Base-by-base conservation (phyloP, 2,329 filamentous ascomycete genomes). In the Periglandula ipomoeae region DNA sequence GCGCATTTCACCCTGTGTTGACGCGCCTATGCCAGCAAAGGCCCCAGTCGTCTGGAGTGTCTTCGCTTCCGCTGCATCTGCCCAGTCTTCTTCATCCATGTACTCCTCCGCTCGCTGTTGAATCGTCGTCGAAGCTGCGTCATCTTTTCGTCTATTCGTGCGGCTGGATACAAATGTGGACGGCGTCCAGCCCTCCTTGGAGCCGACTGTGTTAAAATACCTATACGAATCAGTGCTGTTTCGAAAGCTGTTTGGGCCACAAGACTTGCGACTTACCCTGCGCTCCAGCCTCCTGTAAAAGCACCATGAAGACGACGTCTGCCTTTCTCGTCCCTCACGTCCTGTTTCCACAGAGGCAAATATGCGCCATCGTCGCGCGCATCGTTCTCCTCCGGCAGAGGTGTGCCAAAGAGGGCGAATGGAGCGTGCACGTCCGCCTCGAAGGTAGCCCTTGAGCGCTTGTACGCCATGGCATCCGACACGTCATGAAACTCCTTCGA, bases 121-220 rank as follows among this genome's bases (percentile, higher is more conserved):
- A 2, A 68, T 57, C 53, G 78, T 47, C 24, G 30, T 15, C 5
- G 50, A 74, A n/a, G 72, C 45, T 1, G 55, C 17, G 30, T 71
- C 74, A 70, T 86, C 79, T 61, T 87, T 87, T 55, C 77, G 81
- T 49, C 89, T 85, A 59, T 87, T 88, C 35, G 79, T 72, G 22
- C 93, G 85, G 46, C 90, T 96, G 6, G 91, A 97, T 9, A 95
- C 84, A 65, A 97, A 98, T 0, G 87, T 85, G 20, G 88, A 83
- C 2, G 93, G 93, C 1, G 88, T 84, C 91, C 91, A 98, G 71
- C 93, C 93, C 74, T 98, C 91, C 67, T 97, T 97, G 49, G 91
- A 96, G 47, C 93, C 93, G 57, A 97, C 93, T 5, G 90, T 95
- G 65, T 98, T 98, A 71, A 93, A 97, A 69, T 97, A 96, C 57